Evolutionary conservation across 2,329 filamentous ascomycete species (phyloP), one percentile per base, ranked within the genome.

Genomic region (Nectriaceae sp.): DNA sequence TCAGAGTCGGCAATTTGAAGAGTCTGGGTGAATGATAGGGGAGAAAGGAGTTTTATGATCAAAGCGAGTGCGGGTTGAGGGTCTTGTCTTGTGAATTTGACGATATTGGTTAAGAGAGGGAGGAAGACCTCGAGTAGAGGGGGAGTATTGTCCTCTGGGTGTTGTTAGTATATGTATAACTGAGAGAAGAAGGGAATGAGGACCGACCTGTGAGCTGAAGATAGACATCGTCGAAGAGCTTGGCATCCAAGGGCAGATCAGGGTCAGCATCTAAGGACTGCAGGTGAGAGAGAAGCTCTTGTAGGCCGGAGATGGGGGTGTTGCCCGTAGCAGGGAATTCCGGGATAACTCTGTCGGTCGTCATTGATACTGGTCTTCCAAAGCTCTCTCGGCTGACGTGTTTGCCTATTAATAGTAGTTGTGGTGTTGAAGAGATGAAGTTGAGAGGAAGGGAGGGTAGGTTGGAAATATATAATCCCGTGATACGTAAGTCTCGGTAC

Each of bases 191-290:
- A 29, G 24, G 24, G 13, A 29, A 29, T 29, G 24, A 29, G 6
- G 24, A 49, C 63, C 21, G 61, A 78, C 80, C 76, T 36, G 73
- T 83, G 15, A 85, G 69, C 59, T 84, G 80, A 4, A 84, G 73
- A 57, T 80, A 76, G 38, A 85, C 75, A 59, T 82, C 69, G 59
- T 85, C 82, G 49, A 85, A 78, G 2, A 85, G 69, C 55, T 76
- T 77, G 11, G 68, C 65, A 50, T 77, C 65, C 29, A 80, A 67
- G 1, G 69, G 62, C 1, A 72, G 63, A 1, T 68, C 66, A 16
- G 75, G 68, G 50, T 77, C 72, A 21, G 66, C 61, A 16, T 73
- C 53, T n/a, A 85, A 68, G 21, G 75, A 66, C 42, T 77, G 70
- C 15, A 86, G 70, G 61, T 85, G 83, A 19, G 62, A 63, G 41